A percentile compares a stretch with the other conserved stretches of the same genome.
phyloP scores from a whole-genome alignment of 768 basidiomycete genomes.

The Suillus ampliporus region DNA sequence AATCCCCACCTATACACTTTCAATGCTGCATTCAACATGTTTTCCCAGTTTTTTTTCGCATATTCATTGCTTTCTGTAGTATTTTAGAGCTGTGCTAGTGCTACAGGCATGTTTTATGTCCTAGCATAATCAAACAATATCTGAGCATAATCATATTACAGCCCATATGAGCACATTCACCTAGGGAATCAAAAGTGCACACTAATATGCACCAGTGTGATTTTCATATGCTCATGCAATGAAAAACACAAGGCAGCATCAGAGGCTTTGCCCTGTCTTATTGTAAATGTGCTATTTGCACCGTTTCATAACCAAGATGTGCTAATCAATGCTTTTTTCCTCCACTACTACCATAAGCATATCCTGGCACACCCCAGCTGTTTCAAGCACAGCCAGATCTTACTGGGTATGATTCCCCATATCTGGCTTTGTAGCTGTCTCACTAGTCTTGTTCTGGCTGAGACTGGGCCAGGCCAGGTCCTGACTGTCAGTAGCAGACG shows the following conservation, averaged over 20 bases:
- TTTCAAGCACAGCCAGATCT: too few species aligned
- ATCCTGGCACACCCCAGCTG: too few species aligned
- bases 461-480: not conserved
- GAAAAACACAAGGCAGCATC: not conserved
- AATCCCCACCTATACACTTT: not conserved
- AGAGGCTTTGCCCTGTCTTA: not conserved
- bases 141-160: not conserved
- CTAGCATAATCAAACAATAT: not conserved
- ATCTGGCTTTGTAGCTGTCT: not conserved
- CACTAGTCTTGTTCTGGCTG: not conserved
- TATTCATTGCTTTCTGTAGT: not conserved
- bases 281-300: too few species aligned
- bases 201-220: not conserved
- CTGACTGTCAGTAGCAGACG: not conserved
- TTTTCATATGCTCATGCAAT: not conserved
- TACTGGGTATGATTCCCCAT: too few species aligned
- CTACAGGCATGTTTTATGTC: not conserved
- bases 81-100: not conserved
- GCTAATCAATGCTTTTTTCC: not conserved
- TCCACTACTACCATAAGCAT: not conserved
- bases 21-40: not conserved
- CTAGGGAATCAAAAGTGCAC: not conserved
- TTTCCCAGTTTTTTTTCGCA: not conserved
- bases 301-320: too few species aligned
- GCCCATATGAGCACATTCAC: not conserved